Evolutionary conservation across 208 protist genomes (phyloP).

Genomic region (Crithidia brevicula): DNA sequence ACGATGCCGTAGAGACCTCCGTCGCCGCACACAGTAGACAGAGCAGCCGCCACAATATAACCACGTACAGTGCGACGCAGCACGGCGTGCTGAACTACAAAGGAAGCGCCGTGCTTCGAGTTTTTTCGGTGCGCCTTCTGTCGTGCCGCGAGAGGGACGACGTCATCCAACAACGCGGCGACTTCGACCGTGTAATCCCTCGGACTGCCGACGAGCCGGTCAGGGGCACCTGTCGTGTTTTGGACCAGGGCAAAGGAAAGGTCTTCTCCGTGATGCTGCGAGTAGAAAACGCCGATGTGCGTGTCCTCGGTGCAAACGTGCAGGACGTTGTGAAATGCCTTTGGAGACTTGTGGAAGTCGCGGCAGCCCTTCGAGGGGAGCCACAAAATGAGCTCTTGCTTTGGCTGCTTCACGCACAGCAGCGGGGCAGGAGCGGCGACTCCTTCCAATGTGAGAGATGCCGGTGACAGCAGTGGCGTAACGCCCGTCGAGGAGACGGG

Average conservation of each 20-base stretch:
- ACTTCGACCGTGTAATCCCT: constrained; percentile 8
- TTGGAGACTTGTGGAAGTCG: constrained; percentile 15
- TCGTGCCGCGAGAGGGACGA: neutral
- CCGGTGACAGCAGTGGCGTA: neutral
- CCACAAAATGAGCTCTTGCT: constrained; percentile 26
- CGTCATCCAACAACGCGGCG: constrained; percentile 8
- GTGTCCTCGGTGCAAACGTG: constrained; percentile 21
- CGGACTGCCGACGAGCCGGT: neutral
- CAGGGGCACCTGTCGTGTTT: neutral
- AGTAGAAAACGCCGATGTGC: constrained; percentile 27
- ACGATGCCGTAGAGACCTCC: constrained; percentile 43
- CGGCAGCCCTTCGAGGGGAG: constrained; percentile 16
- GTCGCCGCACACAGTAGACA: constrained; percentile 3
- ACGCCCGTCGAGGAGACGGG: neutral
- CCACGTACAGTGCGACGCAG: constrained; percentile 42
- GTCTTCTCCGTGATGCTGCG: constrained; percentile 3
- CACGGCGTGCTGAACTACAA: constrained; percentile 37
- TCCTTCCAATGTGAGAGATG: neutral
- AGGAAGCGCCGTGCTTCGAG: neutral
- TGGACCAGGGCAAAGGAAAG: constrained; percentile 27
- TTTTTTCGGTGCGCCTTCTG: neutral
- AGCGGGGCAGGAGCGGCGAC: constrained; percentile 1
- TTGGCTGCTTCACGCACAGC: constrained; percentile 25
- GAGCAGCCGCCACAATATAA: constrained; percentile 40
- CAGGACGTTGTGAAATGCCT: constrained; percentile 14